phyloP scores from a whole-genome alignment of 768 basidiomycete species.

The Mycena vulgaris region DNA sequence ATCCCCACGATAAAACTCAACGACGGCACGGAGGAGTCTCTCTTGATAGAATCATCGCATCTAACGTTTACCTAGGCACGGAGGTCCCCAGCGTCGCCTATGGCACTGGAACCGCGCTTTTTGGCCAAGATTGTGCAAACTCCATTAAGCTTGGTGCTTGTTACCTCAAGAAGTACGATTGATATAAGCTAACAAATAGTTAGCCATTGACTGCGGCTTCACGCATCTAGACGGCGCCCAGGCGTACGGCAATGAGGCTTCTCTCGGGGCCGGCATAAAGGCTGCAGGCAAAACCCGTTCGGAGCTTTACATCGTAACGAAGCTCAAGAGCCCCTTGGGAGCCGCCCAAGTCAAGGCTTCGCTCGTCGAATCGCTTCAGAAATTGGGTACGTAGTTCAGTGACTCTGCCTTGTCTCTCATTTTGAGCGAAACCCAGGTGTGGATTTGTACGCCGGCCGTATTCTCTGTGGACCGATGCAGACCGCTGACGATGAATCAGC shows the following conservation, averaged over 20 bases:
- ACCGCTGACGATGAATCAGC: not conserved
- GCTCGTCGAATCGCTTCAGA: slow-evolving; percentile 67
- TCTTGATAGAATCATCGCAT: too few species aligned
- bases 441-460: slow-evolving; percentile 48
- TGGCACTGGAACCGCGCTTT: slow-evolving; percentile 74
- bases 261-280: slow-evolving; percentile 65
- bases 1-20: slow-evolving; percentile 57
- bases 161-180: too few species aligned
- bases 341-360: slow-evolving; percentile 56
- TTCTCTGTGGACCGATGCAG: not conserved
- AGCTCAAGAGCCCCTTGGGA: slow-evolving; percentile 62
- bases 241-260: slow-evolving; percentile 69
- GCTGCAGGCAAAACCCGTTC: slow-evolving; percentile 66
- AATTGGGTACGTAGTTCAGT: slow-evolving; percentile 50
- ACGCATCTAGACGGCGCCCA: slow-evolving; percentile 79
- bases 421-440: slow-evolving; percentile 41
- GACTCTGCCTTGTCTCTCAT: not conserved
- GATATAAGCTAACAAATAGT: too few species aligned
- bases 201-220: slow-evolving; percentile 72
- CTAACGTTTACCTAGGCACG: too few species aligned
- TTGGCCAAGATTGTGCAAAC: slow-evolving; percentile 57
- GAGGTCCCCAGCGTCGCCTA: slow-evolving; percentile 71
- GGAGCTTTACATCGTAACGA: slow-evolving; percentile 75
- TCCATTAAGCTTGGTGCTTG: slow-evolving; percentile 52
- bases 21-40: slow-evolving; percentile 63